Evolutionary conservation across 176 grass and related monocot species (phyloP).

Genomic region (Rhipidocladum racemiflorum): DNA sequence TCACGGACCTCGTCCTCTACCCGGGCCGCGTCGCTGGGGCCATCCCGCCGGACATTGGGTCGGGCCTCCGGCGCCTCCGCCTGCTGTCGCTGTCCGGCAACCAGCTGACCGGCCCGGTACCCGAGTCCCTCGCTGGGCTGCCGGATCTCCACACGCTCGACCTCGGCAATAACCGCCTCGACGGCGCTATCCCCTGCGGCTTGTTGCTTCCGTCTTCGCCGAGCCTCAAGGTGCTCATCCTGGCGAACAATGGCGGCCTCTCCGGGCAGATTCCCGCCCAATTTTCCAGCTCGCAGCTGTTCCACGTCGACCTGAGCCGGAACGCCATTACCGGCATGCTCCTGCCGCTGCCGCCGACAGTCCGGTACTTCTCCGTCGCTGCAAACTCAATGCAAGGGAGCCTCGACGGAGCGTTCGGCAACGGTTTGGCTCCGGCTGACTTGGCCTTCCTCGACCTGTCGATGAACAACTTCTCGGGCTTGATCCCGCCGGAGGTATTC

Average conservation of each 20-base stretch:
- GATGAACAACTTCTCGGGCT: conserved; percentile 61
- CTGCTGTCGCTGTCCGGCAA: conserved; percentile 67
- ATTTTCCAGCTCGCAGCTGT: conserved; percentile 42
- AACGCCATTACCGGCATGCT: conserved; percentile 53
- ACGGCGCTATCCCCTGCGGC: conserved; percentile 37
- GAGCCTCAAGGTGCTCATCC: conserved; percentile 68
- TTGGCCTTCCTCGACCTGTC: conserved; percentile 67
- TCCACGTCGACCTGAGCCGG: conserved; percentile 69
- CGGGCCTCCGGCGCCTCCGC: conserved; percentile 52
- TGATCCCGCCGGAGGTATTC: conserved; percentile 55
- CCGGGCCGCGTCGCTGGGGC: conserved; percentile 52
- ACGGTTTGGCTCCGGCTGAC: conserved; percentile 1
- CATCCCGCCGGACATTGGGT: conserved; percentile 45
- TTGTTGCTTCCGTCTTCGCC: conserved; percentile 55
- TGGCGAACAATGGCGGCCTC: conserved; percentile 65
- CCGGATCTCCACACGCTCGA: conserved; percentile 87
- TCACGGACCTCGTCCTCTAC: conserved; percentile 73
- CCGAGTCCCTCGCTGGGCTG: conserved; percentile 49
- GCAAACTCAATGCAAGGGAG: conserved; percentile 54
- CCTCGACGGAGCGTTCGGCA: conserved; percentile 43
- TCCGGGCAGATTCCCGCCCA: conserved; percentile 45
- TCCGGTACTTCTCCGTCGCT: conserved; percentile 63
- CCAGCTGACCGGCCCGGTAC: conserved; percentile 49
- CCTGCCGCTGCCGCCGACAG: conserved; percentile 41
- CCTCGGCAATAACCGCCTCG: conserved; percentile 70